A percentile compares a stretch with the other conserved stretches of the same genome.
Evolutionary conservation across 2,329 filamentous ascomycete species (phyloP).

Genomic region (Aspergillus oerlinghausenensis): DNA sequence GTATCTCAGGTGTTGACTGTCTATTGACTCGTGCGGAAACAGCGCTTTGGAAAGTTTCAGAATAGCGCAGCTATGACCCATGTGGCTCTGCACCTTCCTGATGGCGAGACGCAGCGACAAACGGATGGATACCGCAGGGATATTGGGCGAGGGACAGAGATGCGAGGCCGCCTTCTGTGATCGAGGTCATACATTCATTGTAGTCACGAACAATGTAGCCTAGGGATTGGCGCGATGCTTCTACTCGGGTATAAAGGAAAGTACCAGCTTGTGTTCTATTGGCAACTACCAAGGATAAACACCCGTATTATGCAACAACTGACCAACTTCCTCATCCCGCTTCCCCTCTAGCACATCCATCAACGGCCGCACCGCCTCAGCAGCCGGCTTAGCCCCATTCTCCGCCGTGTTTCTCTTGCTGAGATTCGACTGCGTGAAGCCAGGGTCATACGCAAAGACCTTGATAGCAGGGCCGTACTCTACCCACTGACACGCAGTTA

Average conservation of each 20-base stretch:
- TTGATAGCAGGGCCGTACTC: conserved; percentile 9
- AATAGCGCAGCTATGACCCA: no score
- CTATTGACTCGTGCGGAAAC: no score
- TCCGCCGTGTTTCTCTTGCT: conserved; percentile 8
- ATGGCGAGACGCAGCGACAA: no score
- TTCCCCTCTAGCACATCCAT: conserved; percentile 12
- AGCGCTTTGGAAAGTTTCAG: no score
- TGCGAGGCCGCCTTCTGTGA: neutral
- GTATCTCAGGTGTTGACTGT: no score
- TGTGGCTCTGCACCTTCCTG: no score
- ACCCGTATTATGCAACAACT: conserved; percentile 11
- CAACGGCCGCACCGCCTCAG: conserved; percentile 9
- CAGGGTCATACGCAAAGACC: conserved; percentile 10
- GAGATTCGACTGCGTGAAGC: conserved; percentile 9
- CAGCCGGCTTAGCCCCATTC: conserved; percentile 8
- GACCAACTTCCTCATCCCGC: conserved; percentile 7
- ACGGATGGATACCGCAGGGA: neutral
- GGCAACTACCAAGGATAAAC: conserved; percentile 7
- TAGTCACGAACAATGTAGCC: neutral
- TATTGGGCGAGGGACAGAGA: neutral
- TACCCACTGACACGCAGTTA: conserved; percentile 14
- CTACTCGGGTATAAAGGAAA: no score
- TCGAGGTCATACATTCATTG: neutral
- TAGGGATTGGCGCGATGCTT: neutral
- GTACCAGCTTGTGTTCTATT: neutral